Conservation (phyloP, 345 rosid genomes). For the Populus euphratica region DNA sequence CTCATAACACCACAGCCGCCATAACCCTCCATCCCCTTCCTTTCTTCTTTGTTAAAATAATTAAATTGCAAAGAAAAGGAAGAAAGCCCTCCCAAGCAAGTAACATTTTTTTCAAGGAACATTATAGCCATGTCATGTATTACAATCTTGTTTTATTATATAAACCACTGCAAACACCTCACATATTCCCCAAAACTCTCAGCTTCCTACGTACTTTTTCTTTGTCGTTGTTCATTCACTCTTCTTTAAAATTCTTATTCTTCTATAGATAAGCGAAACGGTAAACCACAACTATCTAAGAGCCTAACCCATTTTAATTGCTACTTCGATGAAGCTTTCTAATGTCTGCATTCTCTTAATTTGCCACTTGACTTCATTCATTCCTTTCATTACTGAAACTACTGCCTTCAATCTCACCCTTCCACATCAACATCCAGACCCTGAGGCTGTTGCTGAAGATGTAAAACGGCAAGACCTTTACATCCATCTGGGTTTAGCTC, state of each 20-base stretch:
- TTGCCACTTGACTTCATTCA: neutral
- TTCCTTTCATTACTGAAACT: neutral
- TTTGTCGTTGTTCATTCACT: conserved; percentile 7
- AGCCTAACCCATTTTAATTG: conserved; percentile 6
- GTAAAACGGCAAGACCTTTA: conserved; percentile 12
- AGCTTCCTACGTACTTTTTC: conserved; percentile 17
- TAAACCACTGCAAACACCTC: conserved; percentile 18
- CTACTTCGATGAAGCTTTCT: conserved; percentile 34
- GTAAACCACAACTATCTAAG: conserved; percentile 1
- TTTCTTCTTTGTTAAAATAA: conserved; percentile 19
- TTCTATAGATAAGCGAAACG: conserved; percentile 10
- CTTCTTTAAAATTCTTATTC: neutral
- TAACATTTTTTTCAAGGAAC: neutral
- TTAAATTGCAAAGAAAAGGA: conserved; percentile 3
- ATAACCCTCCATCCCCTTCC: neutral
- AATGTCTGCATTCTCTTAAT: conserved; percentile 38
- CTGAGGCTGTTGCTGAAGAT: conserved; percentile 20
- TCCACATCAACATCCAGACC: conserved; percentile 21
- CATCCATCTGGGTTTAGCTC: conserved; percentile 7
- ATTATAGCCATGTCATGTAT: neutral
- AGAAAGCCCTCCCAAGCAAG: neutral
- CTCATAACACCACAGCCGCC: conserved; percentile 3
- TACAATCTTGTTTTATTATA: conserved; percentile 20
- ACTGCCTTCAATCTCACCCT: conserved; percentile 20
- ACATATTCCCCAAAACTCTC: conserved; percentile 28